Evolutionary conservation across 768 basidiomycete species (phyloP).

Genomic region (Pisolithus albus): DNA sequence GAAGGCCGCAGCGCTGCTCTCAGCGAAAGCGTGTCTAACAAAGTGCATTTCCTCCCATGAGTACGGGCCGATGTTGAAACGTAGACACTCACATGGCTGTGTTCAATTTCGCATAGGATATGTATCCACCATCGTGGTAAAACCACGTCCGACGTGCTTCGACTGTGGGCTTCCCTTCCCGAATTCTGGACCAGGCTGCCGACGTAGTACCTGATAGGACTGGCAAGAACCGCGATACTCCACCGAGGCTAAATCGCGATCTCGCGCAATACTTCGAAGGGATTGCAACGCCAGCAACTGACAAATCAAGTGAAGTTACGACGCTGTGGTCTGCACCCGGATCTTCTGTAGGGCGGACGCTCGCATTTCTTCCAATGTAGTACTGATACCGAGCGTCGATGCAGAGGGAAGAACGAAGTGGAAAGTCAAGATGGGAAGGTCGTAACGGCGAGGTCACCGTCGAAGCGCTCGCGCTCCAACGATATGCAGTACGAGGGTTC

Average conservation of each 20-base stretch:
- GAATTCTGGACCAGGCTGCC: slow-evolving; percentile 28
- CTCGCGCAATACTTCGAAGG: slow-evolving; percentile 22
- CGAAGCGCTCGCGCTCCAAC: slow-evolving; percentile 74
- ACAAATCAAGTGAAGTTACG: slow-evolving; percentile 3
- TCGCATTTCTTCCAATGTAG: background rate
- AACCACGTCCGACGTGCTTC: too few species aligned
- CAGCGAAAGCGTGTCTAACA: too few species aligned
- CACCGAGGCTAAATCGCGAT: slow-evolving; percentile 9
- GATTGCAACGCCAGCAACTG: slow-evolving; percentile 6
- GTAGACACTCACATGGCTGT: too few species aligned
- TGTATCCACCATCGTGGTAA: too few species aligned
- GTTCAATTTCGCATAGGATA: too few species aligned
- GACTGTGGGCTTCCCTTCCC: too few species aligned
- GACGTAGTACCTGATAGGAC: slow-evolving; percentile 25
- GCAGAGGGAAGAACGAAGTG: slow-evolving; percentile 30
- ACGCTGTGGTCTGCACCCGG: slow-evolving; percentile 2
- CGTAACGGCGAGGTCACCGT: slow-evolving; percentile 65
- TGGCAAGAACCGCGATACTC: slow-evolving; percentile 27
- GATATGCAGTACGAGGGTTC: slow-evolving; percentile 73
- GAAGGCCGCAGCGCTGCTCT: too few species aligned
- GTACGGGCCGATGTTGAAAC: too few species aligned
- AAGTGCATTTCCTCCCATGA: too few species aligned
- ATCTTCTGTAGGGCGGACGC: slow-evolving; percentile 11
- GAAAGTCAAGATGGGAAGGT: slow-evolving; percentile 73
- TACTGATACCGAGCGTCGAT: slow-evolving; percentile 8